Evolutionary conservation across 805 yeast genomes (phyloP).

Genomic region (Ogataea wickerhamii): DNA sequence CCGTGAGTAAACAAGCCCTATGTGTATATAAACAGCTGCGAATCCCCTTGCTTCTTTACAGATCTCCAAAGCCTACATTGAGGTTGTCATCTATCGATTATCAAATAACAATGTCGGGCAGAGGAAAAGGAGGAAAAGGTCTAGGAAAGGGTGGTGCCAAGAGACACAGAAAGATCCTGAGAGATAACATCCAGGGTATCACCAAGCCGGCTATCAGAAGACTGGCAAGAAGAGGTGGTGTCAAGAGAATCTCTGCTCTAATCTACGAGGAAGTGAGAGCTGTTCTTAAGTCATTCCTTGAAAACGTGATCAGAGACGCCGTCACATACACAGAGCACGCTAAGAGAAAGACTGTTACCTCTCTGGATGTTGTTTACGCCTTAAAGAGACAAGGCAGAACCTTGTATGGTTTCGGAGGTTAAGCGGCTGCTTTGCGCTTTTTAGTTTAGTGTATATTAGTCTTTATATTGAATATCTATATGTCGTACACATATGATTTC

Average conservation of each 20-base stretch:
- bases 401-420: conserved; percentile 99
- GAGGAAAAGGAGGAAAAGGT: conserved; percentile 99
- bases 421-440: conserved; percentile 29
- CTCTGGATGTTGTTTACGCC: conserved; percentile 97
- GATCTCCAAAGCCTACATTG: neutral
- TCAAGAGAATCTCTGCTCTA: conserved; percentile 98
- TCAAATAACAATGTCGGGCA: conserved; percentile 77
- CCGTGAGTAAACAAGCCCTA: conserved; percentile 10
- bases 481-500: neutral
- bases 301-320: conserved; percentile 97
- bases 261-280: conserved; percentile 99
- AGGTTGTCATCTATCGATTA: neutral
- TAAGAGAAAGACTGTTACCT: conserved; percentile 99
- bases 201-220: conserved; percentile 99
- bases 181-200: conserved; percentile 99
- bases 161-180: conserved; percentile 99
- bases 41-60: conserved; percentile 6
- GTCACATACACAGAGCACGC: conserved; percentile 99
- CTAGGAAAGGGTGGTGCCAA: conserved; percentile 99
- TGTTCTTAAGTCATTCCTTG: conserved; percentile 92
- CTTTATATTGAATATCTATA: conserved; percentile 2
- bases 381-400: conserved; percentile 99
- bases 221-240: conserved; percentile 99
- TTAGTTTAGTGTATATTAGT: conserved; percentile 2
- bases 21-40: conserved; percentile 14